A percentile compares a stretch with the other conserved stretches of the same genome.
Conservation (phyloP, 1,139 yeast genomes). For the Kodamaea plutei region DNA sequence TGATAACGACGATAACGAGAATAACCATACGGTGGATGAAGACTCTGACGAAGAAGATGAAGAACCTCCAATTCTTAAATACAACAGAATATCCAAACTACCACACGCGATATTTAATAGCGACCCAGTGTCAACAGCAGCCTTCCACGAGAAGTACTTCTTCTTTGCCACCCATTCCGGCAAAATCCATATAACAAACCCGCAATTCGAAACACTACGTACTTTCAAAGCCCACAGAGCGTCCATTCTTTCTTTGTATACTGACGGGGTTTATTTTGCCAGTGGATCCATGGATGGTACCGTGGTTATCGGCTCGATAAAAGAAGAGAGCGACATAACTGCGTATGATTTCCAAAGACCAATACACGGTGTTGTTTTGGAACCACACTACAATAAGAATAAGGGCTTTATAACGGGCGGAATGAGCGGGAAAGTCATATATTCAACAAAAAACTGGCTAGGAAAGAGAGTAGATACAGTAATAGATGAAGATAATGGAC, state of each 20-base stretch:
- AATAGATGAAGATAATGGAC: constrained; percentile 61
- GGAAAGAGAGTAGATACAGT: constrained; percentile 71
- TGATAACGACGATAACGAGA: neutral
- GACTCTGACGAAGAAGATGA: constrained; percentile 13
- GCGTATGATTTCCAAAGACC: constrained; percentile 88
- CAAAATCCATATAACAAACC: constrained; percentile 59
- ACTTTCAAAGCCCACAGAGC: constrained; percentile 85
- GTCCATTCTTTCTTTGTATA: constrained; percentile 65
- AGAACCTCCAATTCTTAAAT: constrained; percentile 70
- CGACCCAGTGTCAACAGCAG: constrained; percentile 75
- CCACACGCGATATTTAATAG: constrained; percentile 65
- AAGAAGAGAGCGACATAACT: constrained; percentile 58
- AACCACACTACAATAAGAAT: constrained; percentile 57
- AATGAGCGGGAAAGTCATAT: constrained; percentile 76
- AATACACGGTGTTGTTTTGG: constrained; percentile 79
- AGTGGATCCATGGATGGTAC: constrained; percentile 95
- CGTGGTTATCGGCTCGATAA: constrained; percentile 70
- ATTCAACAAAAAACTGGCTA: constrained; percentile 81
- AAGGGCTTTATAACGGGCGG: constrained; percentile 83
- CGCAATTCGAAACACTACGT: constrained; percentile 56
- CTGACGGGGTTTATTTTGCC: constrained; percentile 73
- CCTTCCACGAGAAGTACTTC: constrained; percentile 54
- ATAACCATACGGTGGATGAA: constrained; percentile 1
- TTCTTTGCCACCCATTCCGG: constrained; percentile 93
- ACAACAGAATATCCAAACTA: constrained; percentile 59